phyloP scores from a whole-genome alignment of 352 stramenopile genomes.

The Phytophthora brassicae region DNA sequence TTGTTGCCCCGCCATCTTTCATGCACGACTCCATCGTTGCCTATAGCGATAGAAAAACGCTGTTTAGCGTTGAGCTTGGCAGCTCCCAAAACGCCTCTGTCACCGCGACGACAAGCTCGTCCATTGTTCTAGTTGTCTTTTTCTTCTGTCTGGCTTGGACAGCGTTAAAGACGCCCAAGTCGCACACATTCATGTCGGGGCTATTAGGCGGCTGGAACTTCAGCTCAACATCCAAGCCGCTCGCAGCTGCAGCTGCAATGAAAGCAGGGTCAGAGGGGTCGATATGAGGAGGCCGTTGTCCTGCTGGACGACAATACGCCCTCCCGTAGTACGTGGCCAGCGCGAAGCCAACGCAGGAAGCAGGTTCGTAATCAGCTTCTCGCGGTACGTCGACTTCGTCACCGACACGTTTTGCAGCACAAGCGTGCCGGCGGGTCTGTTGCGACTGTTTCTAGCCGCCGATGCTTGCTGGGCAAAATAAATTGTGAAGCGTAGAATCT shows the following conservation, averaged over 20 bases:
- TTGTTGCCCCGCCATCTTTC: neutral
- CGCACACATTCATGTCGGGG: neutral
- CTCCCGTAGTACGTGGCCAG: neutral
- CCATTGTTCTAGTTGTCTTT: neutral
- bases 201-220: neutral
- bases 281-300: neutral
- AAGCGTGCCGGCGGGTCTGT: neutral
- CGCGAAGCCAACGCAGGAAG: neutral
- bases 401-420: neutral
- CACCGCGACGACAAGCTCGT: neutral
- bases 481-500: too few species aligned
- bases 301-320: neutral
- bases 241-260: neutral
- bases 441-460: neutral
- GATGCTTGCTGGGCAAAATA: too few species aligned
- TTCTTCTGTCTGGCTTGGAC: neutral
- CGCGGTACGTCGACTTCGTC: neutral
- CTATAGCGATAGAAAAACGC: too few species aligned
- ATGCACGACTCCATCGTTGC: neutral
- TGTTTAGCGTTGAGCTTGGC: constrained; percentile 4
- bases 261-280: neutral
- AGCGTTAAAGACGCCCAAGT: neutral
- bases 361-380: neutral
- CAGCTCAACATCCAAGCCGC: neutral
- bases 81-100: constrained; percentile 1